Conservation (phyloP, 2,329 filamentous ascomycete genomes). For the Aspergillus calidoustus region DNA sequence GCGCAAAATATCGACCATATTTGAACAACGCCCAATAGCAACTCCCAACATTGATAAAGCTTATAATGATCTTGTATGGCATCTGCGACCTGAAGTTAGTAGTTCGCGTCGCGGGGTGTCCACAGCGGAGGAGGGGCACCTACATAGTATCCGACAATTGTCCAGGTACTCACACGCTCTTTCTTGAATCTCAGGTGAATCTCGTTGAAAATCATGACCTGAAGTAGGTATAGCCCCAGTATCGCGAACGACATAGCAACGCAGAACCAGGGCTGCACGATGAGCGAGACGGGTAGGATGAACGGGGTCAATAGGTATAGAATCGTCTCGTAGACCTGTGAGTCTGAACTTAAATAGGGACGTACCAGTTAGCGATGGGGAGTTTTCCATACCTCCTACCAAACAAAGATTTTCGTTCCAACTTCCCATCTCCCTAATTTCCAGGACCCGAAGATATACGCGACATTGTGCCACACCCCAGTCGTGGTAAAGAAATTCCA, state of each 20-base stretch:
- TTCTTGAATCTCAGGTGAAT: conserved; percentile 52
- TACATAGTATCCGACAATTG: conserved; percentile 48
- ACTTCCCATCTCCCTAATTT: conserved; percentile 55
- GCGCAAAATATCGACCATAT: conserved; percentile 54
- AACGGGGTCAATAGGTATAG: neutral
- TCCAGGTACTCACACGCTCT: conserved; percentile 46
- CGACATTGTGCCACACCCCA: conserved; percentile 54
- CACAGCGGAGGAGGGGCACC: neutral
- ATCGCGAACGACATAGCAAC: conserved; percentile 44
- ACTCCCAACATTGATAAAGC: conserved; percentile 50
- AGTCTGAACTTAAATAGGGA: no score
- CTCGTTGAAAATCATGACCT: conserved; percentile 55
- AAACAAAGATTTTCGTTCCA: conserved; percentile 56
- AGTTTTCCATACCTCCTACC: conserved; percentile 45
- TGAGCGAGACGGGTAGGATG: neutral
- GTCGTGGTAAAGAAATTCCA: conserved; percentile 61
- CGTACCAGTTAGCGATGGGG: no score
- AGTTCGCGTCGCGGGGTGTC: no score
- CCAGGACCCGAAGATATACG: conserved; percentile 54
- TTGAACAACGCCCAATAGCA: conserved; percentile 50
- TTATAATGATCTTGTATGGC: conserved; percentile 46
- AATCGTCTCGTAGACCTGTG: conserved; percentile 1
- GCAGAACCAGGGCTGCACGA: conserved; percentile 45
- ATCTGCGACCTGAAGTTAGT: no score
- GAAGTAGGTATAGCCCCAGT: conserved; percentile 49